Percentiles rank a stretch among this genome's conserved stretches.
phyloP scores from a whole-genome alignment of 345 rosid species.

The Populus deltoides region DNA sequence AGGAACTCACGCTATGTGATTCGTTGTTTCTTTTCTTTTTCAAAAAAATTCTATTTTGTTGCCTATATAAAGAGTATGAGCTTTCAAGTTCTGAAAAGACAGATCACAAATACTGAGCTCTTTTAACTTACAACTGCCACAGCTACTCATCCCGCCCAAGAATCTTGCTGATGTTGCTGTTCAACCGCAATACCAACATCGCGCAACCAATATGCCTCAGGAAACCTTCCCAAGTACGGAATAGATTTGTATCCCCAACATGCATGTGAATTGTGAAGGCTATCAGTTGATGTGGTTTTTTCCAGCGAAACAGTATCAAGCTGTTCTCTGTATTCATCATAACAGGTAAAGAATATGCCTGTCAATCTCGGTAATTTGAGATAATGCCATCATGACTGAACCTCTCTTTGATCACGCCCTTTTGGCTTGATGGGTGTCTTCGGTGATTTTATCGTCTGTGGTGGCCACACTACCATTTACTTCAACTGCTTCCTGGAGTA shows the following conservation, averaged over 20 bases:
- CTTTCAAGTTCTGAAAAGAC: neutral
- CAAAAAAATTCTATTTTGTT: neutral
- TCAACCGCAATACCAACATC: neutral
- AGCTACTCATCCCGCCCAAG: neutral
- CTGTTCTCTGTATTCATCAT: slow-evolving; percentile 3
- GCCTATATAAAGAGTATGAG: neutral
- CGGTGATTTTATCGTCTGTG: slow-evolving; percentile 19
- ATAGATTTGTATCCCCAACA: neutral
- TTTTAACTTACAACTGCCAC: neutral
- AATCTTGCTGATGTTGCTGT: neutral
- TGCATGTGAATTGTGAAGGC: neutral
- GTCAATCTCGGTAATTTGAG: neutral
- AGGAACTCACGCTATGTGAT: neutral
- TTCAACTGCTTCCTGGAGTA: slow-evolving; percentile 24
- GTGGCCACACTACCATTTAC: slow-evolving; percentile 5
- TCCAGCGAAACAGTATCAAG: neutral
- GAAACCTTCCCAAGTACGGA: neutral
- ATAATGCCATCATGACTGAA: neutral
- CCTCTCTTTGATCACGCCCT: slow-evolving; percentile 16
- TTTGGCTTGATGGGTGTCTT: slow-evolving; percentile 11
- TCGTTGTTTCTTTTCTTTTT: neutral
- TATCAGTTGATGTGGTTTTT: neutral
- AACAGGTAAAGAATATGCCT: slow-evolving; percentile 1
- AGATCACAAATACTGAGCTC: neutral
- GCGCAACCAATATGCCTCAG: neutral